These are phyloP conservation scores for Corylus heterophylla DNA, from an alignment of 306 rosid species.

Conservation along the genomic window DNA sequence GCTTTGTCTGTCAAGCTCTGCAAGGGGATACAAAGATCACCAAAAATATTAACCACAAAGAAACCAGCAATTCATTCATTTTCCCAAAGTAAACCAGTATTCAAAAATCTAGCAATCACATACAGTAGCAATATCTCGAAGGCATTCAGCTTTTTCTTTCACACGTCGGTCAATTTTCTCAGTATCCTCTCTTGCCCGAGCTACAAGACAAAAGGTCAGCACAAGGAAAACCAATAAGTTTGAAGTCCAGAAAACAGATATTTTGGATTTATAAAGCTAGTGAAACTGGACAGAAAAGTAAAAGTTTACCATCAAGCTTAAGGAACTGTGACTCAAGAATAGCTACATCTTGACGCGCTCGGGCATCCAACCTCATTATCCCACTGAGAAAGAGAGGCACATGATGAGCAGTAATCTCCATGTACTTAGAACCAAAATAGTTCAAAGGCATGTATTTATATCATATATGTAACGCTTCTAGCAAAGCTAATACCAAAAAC, in stretches of 20 bases:
- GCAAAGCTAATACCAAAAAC: conserved; percentile 1
- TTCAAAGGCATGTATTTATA: neutral
- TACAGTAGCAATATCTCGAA: conserved; percentile 69
- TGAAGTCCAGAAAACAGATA: neutral
- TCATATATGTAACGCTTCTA: neutral
- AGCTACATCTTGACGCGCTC: conserved; percentile 86
- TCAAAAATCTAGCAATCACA: conserved; percentile 35
- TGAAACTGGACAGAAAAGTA: conserved; percentile 2
- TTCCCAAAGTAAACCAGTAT: conserved; percentile 16
- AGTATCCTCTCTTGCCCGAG: conserved; percentile 89
- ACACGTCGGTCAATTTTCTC: conserved; percentile 75
- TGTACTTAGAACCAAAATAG: conserved; percentile 3
- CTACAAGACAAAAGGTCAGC: conserved; percentile 43
- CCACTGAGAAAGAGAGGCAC: conserved; percentile 57
- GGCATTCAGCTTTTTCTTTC: conserved; percentile 77
- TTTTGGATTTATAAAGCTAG: conserved; percentile 12
- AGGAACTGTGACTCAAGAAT: conserved; percentile 83
- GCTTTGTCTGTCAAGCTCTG: conserved; percentile 87
- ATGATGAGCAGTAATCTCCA: conserved; percentile 28
- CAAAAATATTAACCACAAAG: conserved; percentile 11
- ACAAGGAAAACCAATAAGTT: conserved; percentile 21
- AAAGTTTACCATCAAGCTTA: conserved; percentile 78
- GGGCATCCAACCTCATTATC: conserved; percentile 86
- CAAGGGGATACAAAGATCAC: conserved; percentile 16
- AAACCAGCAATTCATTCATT: conserved; percentile 10